Conservation (phyloP, 768 basidiomycete genomes). For the Lentinula lateritia region DNA sequence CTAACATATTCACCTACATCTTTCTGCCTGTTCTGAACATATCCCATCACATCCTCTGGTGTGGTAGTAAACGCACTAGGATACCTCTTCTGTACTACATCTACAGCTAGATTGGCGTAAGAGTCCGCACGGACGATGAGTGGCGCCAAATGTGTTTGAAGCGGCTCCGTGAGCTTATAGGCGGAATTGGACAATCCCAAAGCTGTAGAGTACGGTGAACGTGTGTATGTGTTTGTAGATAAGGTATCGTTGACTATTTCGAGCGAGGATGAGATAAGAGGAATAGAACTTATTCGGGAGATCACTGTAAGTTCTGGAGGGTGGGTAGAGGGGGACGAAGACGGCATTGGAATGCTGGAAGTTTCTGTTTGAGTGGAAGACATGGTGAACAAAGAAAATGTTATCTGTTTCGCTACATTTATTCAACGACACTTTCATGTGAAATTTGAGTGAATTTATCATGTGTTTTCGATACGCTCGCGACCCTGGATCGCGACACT, state of each 20-base stretch:
- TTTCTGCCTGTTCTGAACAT: conserved; percentile 53
- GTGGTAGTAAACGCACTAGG: conserved; percentile 73
- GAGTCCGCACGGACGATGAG: conserved; percentile 58
- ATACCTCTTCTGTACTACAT: conserved; percentile 65
- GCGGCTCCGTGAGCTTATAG: conserved; percentile 57
- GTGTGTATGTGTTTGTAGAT: conserved; percentile 53
- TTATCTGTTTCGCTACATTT: not conserved
- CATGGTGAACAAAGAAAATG: conserved; percentile 10
- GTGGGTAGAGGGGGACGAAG: conserved; percentile 11
- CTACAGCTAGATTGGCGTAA: conserved; percentile 70
- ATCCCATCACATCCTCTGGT: conserved; percentile 63
- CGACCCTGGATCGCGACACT: not conserved
- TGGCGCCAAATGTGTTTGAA: conserved; percentile 62
- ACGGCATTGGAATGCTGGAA: conserved; percentile 13
- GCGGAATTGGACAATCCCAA: conserved; percentile 55
- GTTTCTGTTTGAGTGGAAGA: conserved; percentile 17
- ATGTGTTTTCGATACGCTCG: not conserved
- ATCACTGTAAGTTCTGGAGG: conserved; percentile 58
- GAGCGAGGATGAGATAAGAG: conserved; percentile 62
- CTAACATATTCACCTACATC: conserved; percentile 42
- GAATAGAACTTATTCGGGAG: conserved; percentile 64
- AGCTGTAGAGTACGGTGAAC: conserved; percentile 60
- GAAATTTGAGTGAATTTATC: not conserved
- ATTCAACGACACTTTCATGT: not conserved
- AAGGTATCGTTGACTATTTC: conserved; percentile 56